Conservation (phyloP, 1,284 basidiomycete genomes). For the Anthracocystis panici-leucophaei region DNA sequence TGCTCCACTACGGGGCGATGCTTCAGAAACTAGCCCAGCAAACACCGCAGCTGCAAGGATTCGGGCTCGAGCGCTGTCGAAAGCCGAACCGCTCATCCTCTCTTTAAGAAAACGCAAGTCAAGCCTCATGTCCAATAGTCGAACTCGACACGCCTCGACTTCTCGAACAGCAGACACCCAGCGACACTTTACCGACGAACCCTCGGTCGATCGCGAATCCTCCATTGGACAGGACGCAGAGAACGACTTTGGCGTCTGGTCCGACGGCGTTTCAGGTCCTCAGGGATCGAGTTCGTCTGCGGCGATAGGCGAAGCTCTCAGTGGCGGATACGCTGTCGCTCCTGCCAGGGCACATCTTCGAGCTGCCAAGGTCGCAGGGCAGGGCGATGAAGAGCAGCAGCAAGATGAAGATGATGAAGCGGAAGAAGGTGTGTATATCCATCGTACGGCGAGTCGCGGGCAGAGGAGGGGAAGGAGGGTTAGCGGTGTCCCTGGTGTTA, state of each 20-base stretch:
- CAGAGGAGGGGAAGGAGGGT: slow-evolving; percentile 2
- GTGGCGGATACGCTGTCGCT: slow-evolving; percentile 34
- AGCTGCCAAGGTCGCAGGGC: not conserved
- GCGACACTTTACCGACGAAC: not conserved
- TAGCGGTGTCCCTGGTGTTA: slow-evolving; percentile 12
- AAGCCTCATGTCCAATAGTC: slow-evolving; percentile 18
- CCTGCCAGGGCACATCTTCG: slow-evolving; percentile 17
- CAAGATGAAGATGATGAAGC: slow-evolving; percentile 34
- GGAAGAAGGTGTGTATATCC: slow-evolving; percentile 58
- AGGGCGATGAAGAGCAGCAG: slow-evolving; percentile 22
- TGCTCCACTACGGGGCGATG: slow-evolving; percentile 2
- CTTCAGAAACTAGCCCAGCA: not conserved
- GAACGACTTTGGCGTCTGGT: slow-evolving; percentile 32
- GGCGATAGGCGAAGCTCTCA: slow-evolving; percentile 42
- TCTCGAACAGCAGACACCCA: not conserved
- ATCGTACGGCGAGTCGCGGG: slow-evolving; percentile 16
- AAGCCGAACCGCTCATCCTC: slow-evolving; percentile 51
- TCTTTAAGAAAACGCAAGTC: slow-evolving; percentile 50
- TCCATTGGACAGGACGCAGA: not conserved
- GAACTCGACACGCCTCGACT: slow-evolving; percentile 5
- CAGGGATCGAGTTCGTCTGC: slow-evolving; percentile 27
- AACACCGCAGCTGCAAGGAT: slow-evolving; percentile 16
- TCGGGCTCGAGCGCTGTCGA: slow-evolving; percentile 21
- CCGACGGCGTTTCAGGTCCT: slow-evolving; percentile 38
- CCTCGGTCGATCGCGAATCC: slow-evolving; percentile 6